A percentile compares a stretch with the other conserved stretches of the same genome.
Conservation (phyloP, 1,284 basidiomycete genomes). For the Tilletia walkeri region DNA sequence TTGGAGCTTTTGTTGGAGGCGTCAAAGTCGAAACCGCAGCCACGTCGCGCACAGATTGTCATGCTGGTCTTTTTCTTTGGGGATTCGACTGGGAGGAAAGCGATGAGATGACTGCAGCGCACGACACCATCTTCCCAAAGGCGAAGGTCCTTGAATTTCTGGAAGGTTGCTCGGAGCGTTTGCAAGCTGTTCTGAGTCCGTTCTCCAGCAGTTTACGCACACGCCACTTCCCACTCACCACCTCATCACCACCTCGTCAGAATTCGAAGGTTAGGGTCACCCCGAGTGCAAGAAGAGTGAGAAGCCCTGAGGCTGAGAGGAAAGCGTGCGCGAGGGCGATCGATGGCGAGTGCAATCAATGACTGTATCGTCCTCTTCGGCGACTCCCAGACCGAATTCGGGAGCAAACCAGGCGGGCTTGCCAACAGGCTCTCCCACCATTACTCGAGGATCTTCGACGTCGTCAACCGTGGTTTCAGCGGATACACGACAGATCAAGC, state of each 20-base stretch:
- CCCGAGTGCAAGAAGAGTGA: too few relatives aligned
- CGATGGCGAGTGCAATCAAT: background rate
- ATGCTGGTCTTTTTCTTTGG: constrained; percentile 23
- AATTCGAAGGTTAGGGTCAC: too few relatives aligned
- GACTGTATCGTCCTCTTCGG: constrained; percentile 7
- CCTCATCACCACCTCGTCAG: background rate
- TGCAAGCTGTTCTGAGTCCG: background rate
- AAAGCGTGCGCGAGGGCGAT: too few relatives aligned
- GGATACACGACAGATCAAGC: constrained; percentile 14
- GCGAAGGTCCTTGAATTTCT: background rate
- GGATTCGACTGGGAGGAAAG: background rate
- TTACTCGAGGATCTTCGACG: constrained; percentile 13
- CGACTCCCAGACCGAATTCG: constrained; percentile 14
- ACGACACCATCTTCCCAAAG: background rate
- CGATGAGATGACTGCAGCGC: background rate
- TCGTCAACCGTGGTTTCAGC: constrained; percentile 10
- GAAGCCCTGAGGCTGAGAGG: too few relatives aligned
- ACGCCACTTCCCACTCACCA: background rate
- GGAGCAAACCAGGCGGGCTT: constrained; percentile 3
- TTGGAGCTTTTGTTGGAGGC: constrained; percentile 15
- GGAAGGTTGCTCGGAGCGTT: constrained; percentile 6
- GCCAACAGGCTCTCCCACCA: background rate
- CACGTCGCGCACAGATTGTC: constrained; percentile 50
- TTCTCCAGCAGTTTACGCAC: too few relatives aligned
- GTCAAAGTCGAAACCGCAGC: constrained; percentile 48